phyloP scores from a whole-genome alignment of 306 rosid genomes.

The Vicia faba region DNA sequence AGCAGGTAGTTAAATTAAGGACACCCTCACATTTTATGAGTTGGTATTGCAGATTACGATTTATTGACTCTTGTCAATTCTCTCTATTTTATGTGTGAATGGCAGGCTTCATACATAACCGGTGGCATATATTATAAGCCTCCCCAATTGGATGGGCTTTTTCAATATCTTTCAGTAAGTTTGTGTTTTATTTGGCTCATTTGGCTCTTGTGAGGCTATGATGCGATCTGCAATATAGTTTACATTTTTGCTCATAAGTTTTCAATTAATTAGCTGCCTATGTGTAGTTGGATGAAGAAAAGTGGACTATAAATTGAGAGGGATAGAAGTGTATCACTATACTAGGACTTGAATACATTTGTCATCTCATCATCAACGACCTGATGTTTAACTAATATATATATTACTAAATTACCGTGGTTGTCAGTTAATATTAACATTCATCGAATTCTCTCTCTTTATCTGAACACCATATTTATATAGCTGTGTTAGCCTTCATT shows the following conservation, averaged over 20 bases:
- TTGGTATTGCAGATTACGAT: constrained; percentile 33
- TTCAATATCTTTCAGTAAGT: constrained; percentile 90
- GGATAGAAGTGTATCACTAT: too few relatives aligned
- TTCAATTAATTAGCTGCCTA: too few relatives aligned
- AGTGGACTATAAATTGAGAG: too few relatives aligned
- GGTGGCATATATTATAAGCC: constrained; percentile 95
- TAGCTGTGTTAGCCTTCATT: background rate
- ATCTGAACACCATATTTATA: constrained; percentile 4
- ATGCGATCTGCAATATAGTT: too few relatives aligned
- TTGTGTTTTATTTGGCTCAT: constrained; percentile 33
- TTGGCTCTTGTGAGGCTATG: constrained; percentile 20
- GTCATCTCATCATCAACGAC: background rate
- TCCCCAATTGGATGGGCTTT: constrained; percentile 79
- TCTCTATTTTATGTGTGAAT: constrained; percentile 39
- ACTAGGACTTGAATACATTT: constrained; percentile 14
- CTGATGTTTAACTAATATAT: background rate
- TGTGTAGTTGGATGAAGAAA: too few relatives aligned
- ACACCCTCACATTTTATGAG: constrained; percentile 7
- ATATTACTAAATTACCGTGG: constrained; percentile 5
- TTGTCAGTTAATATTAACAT: constrained; percentile 3
- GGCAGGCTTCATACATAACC: constrained; percentile 88
- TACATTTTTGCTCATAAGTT: too few relatives aligned
- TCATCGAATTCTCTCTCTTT: background rate
- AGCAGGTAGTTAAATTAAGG: constrained; percentile 68
- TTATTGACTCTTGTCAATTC: constrained; percentile 33